These are phyloP conservation scores for Euphrasia arctica DNA, from an alignment of 305 asterid species.

Conservation along the genomic window DNA sequence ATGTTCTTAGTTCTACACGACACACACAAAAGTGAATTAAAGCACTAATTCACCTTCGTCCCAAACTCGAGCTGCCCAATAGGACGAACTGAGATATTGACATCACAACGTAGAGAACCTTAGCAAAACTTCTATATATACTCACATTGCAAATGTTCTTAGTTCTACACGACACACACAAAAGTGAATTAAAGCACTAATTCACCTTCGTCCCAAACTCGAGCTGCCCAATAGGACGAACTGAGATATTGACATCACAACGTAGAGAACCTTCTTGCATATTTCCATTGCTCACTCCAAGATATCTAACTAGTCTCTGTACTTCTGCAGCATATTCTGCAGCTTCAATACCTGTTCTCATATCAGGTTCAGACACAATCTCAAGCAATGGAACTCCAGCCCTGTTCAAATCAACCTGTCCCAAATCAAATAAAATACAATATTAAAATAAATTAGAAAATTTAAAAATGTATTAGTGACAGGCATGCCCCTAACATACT, in stretches of 20 bases:
- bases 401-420: conserved; percentile 95
- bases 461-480: too few relatives aligned
- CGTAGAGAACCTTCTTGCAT: conserved; percentile 99
- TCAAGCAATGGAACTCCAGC: conserved; percentile 99
- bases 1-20: conserved; percentile 12
- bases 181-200: conserved; percentile 19
- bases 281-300: conserved; percentile 95
- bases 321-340: conserved; percentile 97
- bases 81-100: conserved; percentile 92
- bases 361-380: conserved; percentile 98
- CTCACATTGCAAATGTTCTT: conserved; percentile 8
- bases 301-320: conserved; percentile 93
- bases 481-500: not conserved
- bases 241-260: conserved; percentile 93
- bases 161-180: conserved; percentile 19
- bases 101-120: conserved; percentile 99
- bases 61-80: conserved; percentile 85
- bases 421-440: conserved; percentile 4
- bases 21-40: conserved; percentile 19
- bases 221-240: conserved; percentile 85
- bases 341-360: conserved; percentile 98
- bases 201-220: conserved; percentile 94
- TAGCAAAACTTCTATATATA: conserved; percentile 21
- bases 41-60: conserved; percentile 65
- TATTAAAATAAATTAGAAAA: not conserved